Conservation (phyloP, 257 asterid genomes). For the Anisodus tanguticus region DNA sequence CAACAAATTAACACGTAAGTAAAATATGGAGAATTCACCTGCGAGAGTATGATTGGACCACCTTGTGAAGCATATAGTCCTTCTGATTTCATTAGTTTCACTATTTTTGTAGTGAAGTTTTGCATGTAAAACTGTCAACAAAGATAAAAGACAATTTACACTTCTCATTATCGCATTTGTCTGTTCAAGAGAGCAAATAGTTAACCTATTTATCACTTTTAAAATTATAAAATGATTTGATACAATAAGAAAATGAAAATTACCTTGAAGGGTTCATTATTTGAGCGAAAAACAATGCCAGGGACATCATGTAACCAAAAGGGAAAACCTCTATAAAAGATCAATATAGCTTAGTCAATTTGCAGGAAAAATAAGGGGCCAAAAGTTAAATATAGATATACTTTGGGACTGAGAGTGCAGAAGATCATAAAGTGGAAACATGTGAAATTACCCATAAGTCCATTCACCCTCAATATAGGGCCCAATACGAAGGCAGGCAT, state of each 20-base stretch:
- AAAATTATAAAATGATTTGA: not conserved
- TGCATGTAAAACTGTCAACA: slow-evolving; percentile 62
- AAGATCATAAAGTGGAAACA: not conserved
- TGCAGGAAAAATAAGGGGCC: not conserved
- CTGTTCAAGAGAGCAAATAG: not conserved
- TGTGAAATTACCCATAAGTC: slow-evolving; percentile 73
- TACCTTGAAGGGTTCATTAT: slow-evolving; percentile 85
- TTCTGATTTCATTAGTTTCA: slow-evolving; percentile 74
- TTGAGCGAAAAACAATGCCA: slow-evolving; percentile 61
- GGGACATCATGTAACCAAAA: slow-evolving; percentile 92
- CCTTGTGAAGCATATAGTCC: slow-evolving; percentile 83
- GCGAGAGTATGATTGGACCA: slow-evolving; percentile 86
- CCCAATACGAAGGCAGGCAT: slow-evolving; percentile 81
- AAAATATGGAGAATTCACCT: slow-evolving; percentile 44
- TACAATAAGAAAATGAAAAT: not conserved
- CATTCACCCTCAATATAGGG: slow-evolving; percentile 89
- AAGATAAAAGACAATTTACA: not conserved
- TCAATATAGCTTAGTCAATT: not conserved
- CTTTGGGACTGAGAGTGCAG: slow-evolving; percentile 12
- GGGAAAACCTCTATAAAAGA: slow-evolving; percentile 69
- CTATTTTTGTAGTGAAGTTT: slow-evolving; percentile 72
- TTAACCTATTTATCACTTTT: not conserved
- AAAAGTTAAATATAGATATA: not conserved
- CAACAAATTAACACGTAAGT: not conserved
- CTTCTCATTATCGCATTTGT: not conserved